Percentiles rank a stretch among this genome's conserved stretches.
phyloP scores from a whole-genome alignment of 1,284 basidiomycete genomes.

The Pseudozyma tsukubaensis region DNA sequence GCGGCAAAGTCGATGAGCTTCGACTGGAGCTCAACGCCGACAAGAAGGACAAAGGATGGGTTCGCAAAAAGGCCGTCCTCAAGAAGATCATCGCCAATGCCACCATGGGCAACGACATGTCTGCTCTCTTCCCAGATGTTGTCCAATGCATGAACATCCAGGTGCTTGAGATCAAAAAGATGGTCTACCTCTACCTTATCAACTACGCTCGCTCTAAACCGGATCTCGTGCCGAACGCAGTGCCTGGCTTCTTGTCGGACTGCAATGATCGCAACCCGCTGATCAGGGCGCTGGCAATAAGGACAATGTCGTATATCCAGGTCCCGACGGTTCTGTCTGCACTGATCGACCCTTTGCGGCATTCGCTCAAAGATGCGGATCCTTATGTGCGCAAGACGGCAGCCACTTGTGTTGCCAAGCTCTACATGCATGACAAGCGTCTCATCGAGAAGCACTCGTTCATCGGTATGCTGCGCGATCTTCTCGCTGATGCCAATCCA shows the following conservation, averaged over 20 bases:
- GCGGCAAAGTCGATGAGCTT: slow-evolving; percentile 66
- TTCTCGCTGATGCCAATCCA: slow-evolving; percentile 91
- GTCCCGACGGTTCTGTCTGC: slow-evolving; percentile 75
- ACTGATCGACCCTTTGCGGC: slow-evolving; percentile 84
- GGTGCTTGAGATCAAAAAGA: slow-evolving; percentile 97
- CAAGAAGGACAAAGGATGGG: slow-evolving; percentile 67
- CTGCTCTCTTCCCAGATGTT: slow-evolving; percentile 87
- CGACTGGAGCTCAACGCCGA: slow-evolving; percentile 64
- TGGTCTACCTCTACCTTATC: slow-evolving; percentile 78
- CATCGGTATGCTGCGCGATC: slow-evolving; percentile 84
- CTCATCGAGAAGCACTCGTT: slow-evolving; percentile 86
- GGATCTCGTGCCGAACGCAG: slow-evolving; percentile 86
- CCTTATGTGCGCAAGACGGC: slow-evolving; percentile 97
- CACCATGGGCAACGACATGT: slow-evolving; percentile 78
- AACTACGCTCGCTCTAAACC: slow-evolving; percentile 90
- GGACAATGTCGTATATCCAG: slow-evolving; percentile 94
- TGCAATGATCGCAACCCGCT: slow-evolving; percentile 91
- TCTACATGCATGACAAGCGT: slow-evolving; percentile 85
- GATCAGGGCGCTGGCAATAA: slow-evolving; percentile 89
- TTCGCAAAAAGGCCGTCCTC: slow-evolving; percentile 63
- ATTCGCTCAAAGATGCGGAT: slow-evolving; percentile 87
- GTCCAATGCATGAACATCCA: slow-evolving; percentile 84
- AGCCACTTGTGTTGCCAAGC: slow-evolving; percentile 88
- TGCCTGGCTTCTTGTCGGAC: slow-evolving; percentile 90
- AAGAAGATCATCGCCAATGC: slow-evolving; percentile 69